Evolutionary conservation across 148 eudicot genomes (phyloP), one percentile per base, ranked within the genome.

Genomic region (Rhododendron simsii): DNA sequence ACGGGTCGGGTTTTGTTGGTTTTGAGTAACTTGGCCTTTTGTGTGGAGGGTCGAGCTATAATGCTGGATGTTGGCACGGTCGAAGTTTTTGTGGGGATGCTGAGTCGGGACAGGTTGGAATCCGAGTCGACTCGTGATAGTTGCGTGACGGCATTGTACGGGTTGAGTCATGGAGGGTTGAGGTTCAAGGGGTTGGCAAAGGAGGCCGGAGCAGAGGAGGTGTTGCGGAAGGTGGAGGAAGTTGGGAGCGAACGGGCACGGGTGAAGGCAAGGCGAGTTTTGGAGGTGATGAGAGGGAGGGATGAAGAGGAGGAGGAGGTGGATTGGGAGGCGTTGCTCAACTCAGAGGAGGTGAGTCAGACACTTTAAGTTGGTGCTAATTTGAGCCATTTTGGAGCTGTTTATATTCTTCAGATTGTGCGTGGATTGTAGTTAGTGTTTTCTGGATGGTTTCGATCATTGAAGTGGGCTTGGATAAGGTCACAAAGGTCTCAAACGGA

Each of bases 271-370:
- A 86, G 92, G 87, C 88, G 88, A 84, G 90, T 96, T 28, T 15
- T 96, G 86, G 94, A 93, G 89, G 74, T 91, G 85, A 78, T 96
- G 89, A 90, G 81, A 76, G 90, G 89, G 23, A 92, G 87, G 89
- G 93, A 94, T 82, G 98, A 94, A 71, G 99, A 96, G 67, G 96
- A 95, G 45, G 76, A 71, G 41, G 96, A 91, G 84, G 93, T 94
- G 41, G 98, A 96, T 79, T 96, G 98, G 99, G 98, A 94, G 87
- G 94, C 92, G 85, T 89, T 96, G 77, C 96, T 96, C 18, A 92
- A 91, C 77, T 87, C 88, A 0, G 94, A 91, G 67, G 90, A 91
- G 73, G 94, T 73, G 47, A 92, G 90, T 86, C 90, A 85, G 83
- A 82, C 89, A 1, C 67, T 74, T 86, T 81, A 81, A 71, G 14